phyloP scores from a whole-genome alignment of 495 filamentous ascomycete genomes.

The Penicillium desertorum region DNA sequence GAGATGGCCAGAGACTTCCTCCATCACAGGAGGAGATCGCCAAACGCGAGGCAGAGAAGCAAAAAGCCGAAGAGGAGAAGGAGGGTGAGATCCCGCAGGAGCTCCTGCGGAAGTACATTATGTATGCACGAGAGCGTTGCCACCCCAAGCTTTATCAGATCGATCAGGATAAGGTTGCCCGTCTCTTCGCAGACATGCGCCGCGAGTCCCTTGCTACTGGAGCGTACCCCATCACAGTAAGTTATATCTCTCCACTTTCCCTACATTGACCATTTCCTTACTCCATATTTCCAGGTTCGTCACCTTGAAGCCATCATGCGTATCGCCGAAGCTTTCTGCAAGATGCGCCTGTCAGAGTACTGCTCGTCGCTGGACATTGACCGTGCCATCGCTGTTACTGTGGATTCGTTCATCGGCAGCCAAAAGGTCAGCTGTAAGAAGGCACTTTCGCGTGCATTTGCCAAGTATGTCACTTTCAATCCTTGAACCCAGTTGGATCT shows the following conservation, averaged over 20 bases:
- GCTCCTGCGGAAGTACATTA: conserved; percentile 91
- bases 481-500: neutral
- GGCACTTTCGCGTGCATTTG: conserved; percentile 91
- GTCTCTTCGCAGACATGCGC: conserved; percentile 95
- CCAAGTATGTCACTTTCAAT: conserved; percentile 68
- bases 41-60: conserved; percentile 39
- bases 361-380: conserved; percentile 89
- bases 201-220: conserved; percentile 89
- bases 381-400: conserved; percentile 93
- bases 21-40: conserved; percentile 36
- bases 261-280: conserved; percentile 11
- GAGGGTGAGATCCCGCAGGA: conserved; percentile 88
- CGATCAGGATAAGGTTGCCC: conserved; percentile 94
- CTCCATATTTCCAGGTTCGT: conserved; percentile 65
- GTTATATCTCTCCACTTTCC: conserved; percentile 27
- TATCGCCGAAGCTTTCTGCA: conserved; percentile 87
- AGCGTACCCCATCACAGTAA: conserved; percentile 95
- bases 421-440: conserved; percentile 99
- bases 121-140: conserved; percentile 90
- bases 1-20: conserved; percentile 37
- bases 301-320: conserved; percentile 97
- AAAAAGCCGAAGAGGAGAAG: conserved; percentile 55
- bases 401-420: conserved; percentile 92
- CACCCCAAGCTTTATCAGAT: conserved; percentile 95
- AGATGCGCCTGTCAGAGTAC: conserved; percentile 94